A percentile compares a stretch with the other conserved stretches of the same genome.
Evolutionary conservation across 2,329 filamentous ascomycete species (phyloP).

Genomic region (Penicillium sclerotigenum): DNA sequence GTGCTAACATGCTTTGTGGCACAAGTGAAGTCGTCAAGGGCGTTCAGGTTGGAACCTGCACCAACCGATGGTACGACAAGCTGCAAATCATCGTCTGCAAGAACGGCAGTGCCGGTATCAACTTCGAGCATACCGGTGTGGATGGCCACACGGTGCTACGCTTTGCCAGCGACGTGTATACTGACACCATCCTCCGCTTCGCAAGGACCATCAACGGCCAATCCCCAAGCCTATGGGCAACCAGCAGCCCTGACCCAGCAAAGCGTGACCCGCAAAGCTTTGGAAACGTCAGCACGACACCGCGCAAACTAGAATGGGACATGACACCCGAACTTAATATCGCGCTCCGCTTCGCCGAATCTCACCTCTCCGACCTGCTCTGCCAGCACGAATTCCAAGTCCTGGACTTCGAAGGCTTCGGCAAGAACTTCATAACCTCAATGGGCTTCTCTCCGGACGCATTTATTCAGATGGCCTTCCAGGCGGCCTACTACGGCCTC

Average conservation of each 20-base stretch:
- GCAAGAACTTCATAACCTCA: slow-evolving; percentile 95
- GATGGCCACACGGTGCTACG: slow-evolving; percentile 95
- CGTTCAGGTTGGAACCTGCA: slow-evolving; percentile 95
- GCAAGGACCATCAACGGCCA: slow-evolving; percentile 92
- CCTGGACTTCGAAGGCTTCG: slow-evolving; percentile 82
- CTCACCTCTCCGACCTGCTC: slow-evolving; percentile 86
- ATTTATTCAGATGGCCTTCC: slow-evolving; percentile 98
- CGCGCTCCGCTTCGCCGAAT: slow-evolving; percentile 92
- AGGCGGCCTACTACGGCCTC: slow-evolving; percentile 94
- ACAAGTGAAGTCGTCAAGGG: slow-evolving; percentile 88
- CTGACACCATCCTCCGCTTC: slow-evolving; percentile 94
- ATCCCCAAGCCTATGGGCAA: slow-evolving; percentile 87
- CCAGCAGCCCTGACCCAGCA: slow-evolving; percentile 82
- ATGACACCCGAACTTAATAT: slow-evolving; percentile 90
- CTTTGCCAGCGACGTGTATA: slow-evolving; percentile 95
- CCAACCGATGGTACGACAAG: slow-evolving; percentile 99
- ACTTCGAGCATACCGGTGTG: slow-evolving; percentile 97
- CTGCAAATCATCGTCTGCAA: slow-evolving; percentile 98
- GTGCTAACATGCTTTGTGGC: slow-evolving; percentile 97
- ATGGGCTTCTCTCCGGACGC: slow-evolving; percentile 97
- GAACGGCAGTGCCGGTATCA: slow-evolving; percentile 97
- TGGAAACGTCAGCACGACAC: slow-evolving; percentile 87
- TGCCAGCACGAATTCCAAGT: slow-evolving; percentile 95
- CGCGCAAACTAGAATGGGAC: slow-evolving; percentile 96
- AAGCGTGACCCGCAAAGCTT: slow-evolving; percentile 90